Percentiles rank a stretch among this genome's conserved stretches.
phyloP scores from a whole-genome alignment of 805 yeast species.

The Kuraishia molischiana region DNA sequence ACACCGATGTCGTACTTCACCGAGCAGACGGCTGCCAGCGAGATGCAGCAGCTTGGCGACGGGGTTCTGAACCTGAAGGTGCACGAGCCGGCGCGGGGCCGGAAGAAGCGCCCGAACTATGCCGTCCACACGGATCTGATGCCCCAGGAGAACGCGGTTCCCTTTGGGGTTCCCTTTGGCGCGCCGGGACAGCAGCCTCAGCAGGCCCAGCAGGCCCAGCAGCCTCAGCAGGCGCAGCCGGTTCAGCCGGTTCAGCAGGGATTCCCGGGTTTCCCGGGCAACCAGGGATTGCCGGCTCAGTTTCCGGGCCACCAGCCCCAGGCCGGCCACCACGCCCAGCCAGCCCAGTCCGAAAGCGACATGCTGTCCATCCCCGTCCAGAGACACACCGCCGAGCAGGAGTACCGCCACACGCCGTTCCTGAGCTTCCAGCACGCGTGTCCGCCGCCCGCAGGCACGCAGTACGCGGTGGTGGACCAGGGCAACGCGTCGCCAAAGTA shows the following conservation, averaged over 20 bases:
- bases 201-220: background rate
- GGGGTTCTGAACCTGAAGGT: too few species aligned
- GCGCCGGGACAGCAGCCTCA: background rate
- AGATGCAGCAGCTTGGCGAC: too few species aligned
- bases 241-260: background rate
- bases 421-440: conserved; percentile 66
- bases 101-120: background rate
- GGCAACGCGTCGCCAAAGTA: conserved; percentile 78
- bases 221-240: background rate
- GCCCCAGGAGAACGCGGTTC: background rate
- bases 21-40: background rate
- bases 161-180: background rate
- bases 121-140: background rate
- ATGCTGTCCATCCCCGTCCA: conserved; percentile 27
- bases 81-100: too few species aligned
- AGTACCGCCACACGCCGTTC: conserved; percentile 35
- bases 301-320: background rate
- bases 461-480: conserved; percentile 64
- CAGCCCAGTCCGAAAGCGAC: conserved; percentile 4
- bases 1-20: background rate
- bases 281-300: background rate
- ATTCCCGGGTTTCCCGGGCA: background rate
- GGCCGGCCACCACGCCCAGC: background rate
- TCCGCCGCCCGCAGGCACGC: conserved; percentile 79
- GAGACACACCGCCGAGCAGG: conserved; percentile 21